phyloP scores from a whole-genome alignment of 495 filamentous ascomycete genomes.

The Penicillium pulvis region DNA sequence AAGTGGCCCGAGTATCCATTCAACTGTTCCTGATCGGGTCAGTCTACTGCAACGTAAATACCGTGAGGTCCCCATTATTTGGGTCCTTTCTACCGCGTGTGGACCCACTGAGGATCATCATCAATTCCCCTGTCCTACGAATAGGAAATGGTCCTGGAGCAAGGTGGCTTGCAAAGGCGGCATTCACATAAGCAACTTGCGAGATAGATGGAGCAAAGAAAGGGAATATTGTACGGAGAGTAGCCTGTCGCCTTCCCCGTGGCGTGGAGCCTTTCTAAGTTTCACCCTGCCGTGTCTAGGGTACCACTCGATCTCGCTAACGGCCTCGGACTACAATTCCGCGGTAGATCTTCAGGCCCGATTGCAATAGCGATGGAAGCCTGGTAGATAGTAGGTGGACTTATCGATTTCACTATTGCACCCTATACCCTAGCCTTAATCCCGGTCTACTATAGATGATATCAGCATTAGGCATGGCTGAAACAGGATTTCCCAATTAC shows the following conservation, averaged over 20 bases:
- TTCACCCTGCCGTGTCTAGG: conserved; percentile 15
- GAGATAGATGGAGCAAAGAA: neutral
- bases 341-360: conserved; percentile 24
- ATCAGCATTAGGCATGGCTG: neutral
- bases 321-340: conserved; percentile 18
- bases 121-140: conserved; percentile 8
- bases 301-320: conserved; percentile 22
- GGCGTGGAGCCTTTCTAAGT: conserved; percentile 9
- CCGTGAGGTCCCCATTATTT: conserved; percentile 15
- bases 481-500: neutral
- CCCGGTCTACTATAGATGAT: neutral
- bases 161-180: conserved; percentile 9
- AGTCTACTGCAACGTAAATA: conserved; percentile 17
- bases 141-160: neutral
- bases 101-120: conserved; percentile 19
- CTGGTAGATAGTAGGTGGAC: neutral
- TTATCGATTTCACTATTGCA: conserved; percentile 1
- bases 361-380: conserved; percentile 11
- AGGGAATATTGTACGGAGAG: no score
- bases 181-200: conserved; percentile 9
- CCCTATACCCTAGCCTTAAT: neutral
- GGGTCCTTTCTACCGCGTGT: conserved; percentile 8
- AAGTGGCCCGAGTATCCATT: conserved; percentile 1
- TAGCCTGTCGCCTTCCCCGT: neutral
- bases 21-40: neutral